phyloP scores from a whole-genome alignment of 176 grass and related monocot species.

The Ananas comosus region DNA sequence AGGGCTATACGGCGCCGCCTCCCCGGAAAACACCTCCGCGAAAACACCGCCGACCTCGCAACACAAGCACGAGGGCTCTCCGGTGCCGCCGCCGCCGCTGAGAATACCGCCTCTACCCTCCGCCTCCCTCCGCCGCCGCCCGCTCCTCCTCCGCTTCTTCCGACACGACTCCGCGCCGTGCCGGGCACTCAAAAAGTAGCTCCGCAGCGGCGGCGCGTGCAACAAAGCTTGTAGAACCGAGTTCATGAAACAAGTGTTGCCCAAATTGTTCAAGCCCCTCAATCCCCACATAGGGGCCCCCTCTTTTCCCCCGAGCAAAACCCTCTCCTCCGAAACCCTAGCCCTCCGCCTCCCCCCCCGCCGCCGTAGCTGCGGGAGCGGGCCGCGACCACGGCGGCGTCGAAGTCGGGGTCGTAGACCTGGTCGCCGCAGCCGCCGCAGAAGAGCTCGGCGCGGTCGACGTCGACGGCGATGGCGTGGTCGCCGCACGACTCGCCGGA shows the following conservation, averaged over 20 bases:
- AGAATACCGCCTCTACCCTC: too few species aligned
- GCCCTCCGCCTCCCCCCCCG: background rate
- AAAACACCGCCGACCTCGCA: conserved; percentile 14
- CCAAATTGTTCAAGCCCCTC: conserved; percentile 22
- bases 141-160: conserved; percentile 10
- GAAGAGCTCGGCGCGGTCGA: conserved; percentile 25
- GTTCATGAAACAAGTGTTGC: conserved; percentile 27
- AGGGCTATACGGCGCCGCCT: conserved; percentile 20
- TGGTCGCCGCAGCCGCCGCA: conserved; percentile 17
- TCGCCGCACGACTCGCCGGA: conserved; percentile 7
- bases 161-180: conserved; percentile 9
- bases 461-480: conserved; percentile 20
- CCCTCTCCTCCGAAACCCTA: background rate
- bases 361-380: background rate
- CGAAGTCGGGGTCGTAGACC: conserved; percentile 30
- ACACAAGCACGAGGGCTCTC: conserved; percentile 8
- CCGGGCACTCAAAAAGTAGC: conserved; percentile 17
- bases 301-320: background rate
- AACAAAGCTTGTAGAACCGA: conserved; percentile 23
- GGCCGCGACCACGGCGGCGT: conserved; percentile 11
- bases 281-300: conserved; percentile 1
- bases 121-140: background rate
- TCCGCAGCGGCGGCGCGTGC: conserved; percentile 14
- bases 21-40: conserved; percentile 16
- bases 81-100: background rate